Conservation (phyloP, 257 asterid genomes). For the Solanum etuberosum region DNA sequence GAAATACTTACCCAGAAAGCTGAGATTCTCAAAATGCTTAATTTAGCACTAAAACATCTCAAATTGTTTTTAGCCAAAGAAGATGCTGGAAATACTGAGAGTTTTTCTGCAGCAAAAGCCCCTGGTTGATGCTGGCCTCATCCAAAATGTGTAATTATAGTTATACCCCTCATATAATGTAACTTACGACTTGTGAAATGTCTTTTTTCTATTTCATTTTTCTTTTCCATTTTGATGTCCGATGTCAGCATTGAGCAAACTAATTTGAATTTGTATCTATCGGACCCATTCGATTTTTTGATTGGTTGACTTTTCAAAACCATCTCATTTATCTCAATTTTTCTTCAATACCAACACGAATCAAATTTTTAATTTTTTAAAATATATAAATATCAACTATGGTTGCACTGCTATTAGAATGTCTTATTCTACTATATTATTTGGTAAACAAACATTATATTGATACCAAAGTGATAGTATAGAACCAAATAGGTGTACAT, state of each 20-base stretch:
- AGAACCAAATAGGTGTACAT: no score
- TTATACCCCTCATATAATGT: not conserved
- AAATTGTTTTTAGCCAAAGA: not conserved
- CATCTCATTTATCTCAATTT: not conserved
- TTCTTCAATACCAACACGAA: no score
- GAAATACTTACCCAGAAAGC: not conserved
- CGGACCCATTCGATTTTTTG: not conserved
- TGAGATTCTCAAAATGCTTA: not conserved
- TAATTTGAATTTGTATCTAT: no score
- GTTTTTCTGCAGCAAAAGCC: not conserved
- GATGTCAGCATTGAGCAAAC: no score
- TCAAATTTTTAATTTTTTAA: no score
- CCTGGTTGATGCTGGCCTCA: not conserved
- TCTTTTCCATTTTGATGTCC: no score
- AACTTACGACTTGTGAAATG: not conserved
- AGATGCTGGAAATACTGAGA: not conserved
- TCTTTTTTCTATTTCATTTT: not conserved
- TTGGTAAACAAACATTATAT: not conserved
- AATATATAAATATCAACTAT: no score
- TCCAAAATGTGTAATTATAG: not conserved
- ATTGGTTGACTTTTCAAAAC: not conserved
- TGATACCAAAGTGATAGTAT: not conserved
- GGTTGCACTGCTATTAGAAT: no score
- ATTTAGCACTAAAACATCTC: not conserved
- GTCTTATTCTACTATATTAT: not conserved